These are phyloP conservation scores for Lomentospora prolificans DNA, from an alignment of 2,329 filamentous ascomycete genomes.

Conservation along the genomic window DNA sequence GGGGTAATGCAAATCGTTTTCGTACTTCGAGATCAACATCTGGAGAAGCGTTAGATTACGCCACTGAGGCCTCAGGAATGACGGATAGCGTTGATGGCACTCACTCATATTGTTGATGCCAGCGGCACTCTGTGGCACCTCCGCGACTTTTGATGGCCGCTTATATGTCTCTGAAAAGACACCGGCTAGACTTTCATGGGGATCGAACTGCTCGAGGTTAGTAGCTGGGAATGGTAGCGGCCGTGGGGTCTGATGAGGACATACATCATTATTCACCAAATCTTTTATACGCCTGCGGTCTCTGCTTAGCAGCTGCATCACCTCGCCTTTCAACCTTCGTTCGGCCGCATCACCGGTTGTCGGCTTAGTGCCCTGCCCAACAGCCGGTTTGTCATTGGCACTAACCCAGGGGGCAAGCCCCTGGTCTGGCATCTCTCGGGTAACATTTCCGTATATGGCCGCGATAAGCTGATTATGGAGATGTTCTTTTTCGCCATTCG, in stretches of 20 bases:
- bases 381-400: slow-evolving; percentile 56
- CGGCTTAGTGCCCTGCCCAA: slow-evolving; percentile 48
- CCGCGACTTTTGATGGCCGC: slow-evolving; percentile 36
- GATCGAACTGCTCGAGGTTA: slow-evolving; percentile 43
- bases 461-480: slow-evolving; percentile 60
- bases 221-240: no score
- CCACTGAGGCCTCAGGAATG: neutral
- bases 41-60: slow-evolving; percentile 19
- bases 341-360: slow-evolving; percentile 57
- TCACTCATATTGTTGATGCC: slow-evolving; percentile 73
- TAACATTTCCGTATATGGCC: slow-evolving; percentile 60
- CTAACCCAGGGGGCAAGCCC: slow-evolving; percentile 63
- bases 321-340: slow-evolving; percentile 55
- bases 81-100: slow-evolving; percentile 18
- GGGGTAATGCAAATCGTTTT: slow-evolving; percentile 53
- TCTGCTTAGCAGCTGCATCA: slow-evolving; percentile 59
- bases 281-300: slow-evolving; percentile 60
- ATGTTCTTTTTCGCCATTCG: slow-evolving; percentile 49
- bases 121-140: slow-evolving; percentile 56
- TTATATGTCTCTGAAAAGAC: slow-evolving; percentile 42
- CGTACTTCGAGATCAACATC: slow-evolving; percentile 59
- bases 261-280: slow-evolving; percentile 49
- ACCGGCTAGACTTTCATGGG: slow-evolving; percentile 41
- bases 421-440: slow-evolving; percentile 57
- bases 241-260: no score